Percentiles rank a stretch among this genome's conserved stretches.
These are phyloP conservation scores for Aotearoamyces nothofagi DNA, from an alignment of 2,329 filamentous ascomycete genomes.

Conservation along the genomic window DNA sequence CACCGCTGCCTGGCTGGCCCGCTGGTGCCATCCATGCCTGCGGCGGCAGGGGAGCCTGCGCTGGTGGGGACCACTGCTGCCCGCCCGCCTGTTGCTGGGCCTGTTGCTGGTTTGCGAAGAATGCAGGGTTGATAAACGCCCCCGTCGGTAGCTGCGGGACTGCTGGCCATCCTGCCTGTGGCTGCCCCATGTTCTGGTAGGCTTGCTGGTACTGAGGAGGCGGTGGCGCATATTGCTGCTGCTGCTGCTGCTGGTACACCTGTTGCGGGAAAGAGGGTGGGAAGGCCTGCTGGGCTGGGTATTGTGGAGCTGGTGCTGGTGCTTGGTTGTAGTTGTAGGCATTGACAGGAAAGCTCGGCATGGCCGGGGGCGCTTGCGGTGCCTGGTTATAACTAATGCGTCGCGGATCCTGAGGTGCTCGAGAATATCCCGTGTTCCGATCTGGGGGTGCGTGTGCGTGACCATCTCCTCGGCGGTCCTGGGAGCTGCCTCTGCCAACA, in stretches of 20 bases:
- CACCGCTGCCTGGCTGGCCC: background rate
- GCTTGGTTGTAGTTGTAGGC: constrained; percentile 7
- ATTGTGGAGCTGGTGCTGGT: constrained; percentile 20
- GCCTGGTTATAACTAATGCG: constrained; percentile 13
- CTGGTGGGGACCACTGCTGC: constrained; percentile 3
- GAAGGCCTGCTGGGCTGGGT: constrained; percentile 10
- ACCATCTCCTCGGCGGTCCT: constrained; percentile 15
- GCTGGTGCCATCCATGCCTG: background rate
- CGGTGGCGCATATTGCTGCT: constrained; percentile 16
- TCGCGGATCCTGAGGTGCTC: no score
- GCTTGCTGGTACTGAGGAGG: constrained; percentile 28
- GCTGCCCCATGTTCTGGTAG: constrained; percentile 25
- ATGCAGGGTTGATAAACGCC: constrained; percentile 40
- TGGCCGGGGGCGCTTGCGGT: background rate
- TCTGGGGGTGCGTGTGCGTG: background rate
- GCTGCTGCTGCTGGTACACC: constrained; percentile 16
- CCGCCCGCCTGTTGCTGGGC: constrained; percentile 18
- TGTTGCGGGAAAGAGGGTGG: constrained; percentile 10
- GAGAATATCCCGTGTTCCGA: background rate
- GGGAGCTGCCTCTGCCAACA: constrained; percentile 24
- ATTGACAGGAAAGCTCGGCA: background rate
- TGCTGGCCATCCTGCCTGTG: constrained; percentile 23
- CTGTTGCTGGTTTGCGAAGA: constrained; percentile 32
- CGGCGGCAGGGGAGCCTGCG: background rate
- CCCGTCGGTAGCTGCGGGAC: constrained; percentile 21